Base-by-base conservation (phyloP, 371 early-diverging fungal genomes). In the Funneliformis caledonium region DNA sequence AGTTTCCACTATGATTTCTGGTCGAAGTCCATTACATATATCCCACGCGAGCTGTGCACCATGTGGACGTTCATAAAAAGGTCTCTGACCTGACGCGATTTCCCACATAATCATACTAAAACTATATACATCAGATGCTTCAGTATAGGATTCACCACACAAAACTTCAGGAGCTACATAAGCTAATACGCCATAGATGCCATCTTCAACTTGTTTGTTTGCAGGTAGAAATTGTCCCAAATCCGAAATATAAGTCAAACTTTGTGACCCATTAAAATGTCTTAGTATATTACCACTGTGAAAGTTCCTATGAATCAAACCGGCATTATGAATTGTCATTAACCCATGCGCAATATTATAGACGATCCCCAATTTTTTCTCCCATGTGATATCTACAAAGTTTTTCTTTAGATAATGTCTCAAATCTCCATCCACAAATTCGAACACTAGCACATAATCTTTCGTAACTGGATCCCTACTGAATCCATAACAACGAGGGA, bases 211-310 rank as follows among this genome's bases (percentile, higher is more conserved):
- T 56, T 26, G 73, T 26, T 52, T 52, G 43, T 19, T 10, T 60
- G 77, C 65, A n/a, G 77, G 77, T 37, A 6, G 7, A 31, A 31
- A 64, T 65, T 61, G 65, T 26, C 77, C 77, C 45, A 77, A 61
- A 77, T 77, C 77, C 12, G 77, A 16, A 2, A 77, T 64, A 16
- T 45, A 77, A 14, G 62, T 76, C 11, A 45, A 37, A 31, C 22
- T 45, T 45, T 77, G 62, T 60, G 59, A 59, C 4, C 62, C 48
- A 65, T 75, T 75, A 60, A 56, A 56, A 75, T 60, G 60, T 77
- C 77, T 59, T 33, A 79, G 52, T 22, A 79, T 60, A 47, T 79
- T 79, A 16, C 79, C 79, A 50, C 60, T 52, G 16, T 79, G 79
- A n/a, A 79, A 69, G 52, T 79, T 79, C 31, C 52, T 70, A 64